Base-by-base conservation (phyloP, 1,284 basidiomycete genomes). In the Meira miltonrushii region DNA sequence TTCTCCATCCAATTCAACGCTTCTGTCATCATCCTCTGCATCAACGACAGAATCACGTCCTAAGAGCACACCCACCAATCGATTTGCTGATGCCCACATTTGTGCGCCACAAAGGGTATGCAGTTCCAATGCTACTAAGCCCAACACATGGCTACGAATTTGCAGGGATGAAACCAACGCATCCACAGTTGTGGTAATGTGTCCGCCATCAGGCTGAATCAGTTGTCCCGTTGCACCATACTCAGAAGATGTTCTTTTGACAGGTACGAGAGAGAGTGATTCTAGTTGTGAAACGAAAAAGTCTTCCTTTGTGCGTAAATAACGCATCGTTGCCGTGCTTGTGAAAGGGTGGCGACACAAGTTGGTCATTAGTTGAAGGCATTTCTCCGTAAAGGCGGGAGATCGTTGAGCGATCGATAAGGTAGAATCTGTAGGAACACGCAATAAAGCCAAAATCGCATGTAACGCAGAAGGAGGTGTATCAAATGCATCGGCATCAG, bases 241-340 rank as follows among this genome's bases (percentile, higher is more conserved):
- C 15, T 46, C 38, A 2, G 38, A 17, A 13, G 39, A 44, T 23
- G 19, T 53, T 49, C 63, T 49, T 46, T 65, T 48, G 43, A 56
- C 66, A 44, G 61, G 78, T 51, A 43, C 63, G 17, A 75, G 68
- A 28, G 90, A 86, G 17, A 93, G 82, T 19, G 82, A 84, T 2
- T 85, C 83, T 19, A 96, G 83, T 77, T 96, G 92, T 7, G 87
- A 84, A 1, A 86, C 85, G 68, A 94, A 91, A 81, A 93, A 97
- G 71, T 92, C 87, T 78, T 93, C 89, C 21, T 87, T 84, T 2
- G 88, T 90, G 43, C 92, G 87, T 44, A 97, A 83, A 76, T 95
- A 97, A 0, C 91, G 86, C 80, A 91, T 87, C 11, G 87, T 87
- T 40, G 88, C 84, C 25, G 87, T 85, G 6, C 88, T 90, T 0